Evolutionary conservation across 1,284 basidiomycete genomes (phyloP), one percentile per base, ranked within the genome.

Genomic region (Trametes versicolor): DNA sequence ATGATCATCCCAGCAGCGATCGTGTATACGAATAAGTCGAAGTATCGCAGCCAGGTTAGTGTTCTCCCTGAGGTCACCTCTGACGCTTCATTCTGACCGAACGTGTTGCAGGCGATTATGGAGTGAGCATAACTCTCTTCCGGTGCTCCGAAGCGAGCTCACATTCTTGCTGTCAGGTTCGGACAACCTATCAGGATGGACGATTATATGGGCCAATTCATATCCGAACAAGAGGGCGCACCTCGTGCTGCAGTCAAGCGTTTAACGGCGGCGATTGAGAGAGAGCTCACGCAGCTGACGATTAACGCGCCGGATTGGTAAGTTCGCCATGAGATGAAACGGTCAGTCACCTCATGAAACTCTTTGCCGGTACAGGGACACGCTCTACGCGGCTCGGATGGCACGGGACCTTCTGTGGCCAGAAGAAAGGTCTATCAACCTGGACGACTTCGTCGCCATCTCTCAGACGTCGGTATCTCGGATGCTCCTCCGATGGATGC

Each of bases 261-360:
- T 56, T 82, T 99, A 62, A 97, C 96, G 19, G 86, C 85, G 63
- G 79, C 83, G 37, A 90, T 98, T 60, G 90, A 93, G 77, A 76
- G 77, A 12, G 88, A 90, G 71, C 80, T 99, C 68, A 77, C 90
- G 41, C 87, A 89, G 73, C 81, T 90, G 53, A 98, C 94, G 2
- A 87, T 99, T 69, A 98, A 99, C 75, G 94, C 95, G 10, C 91
- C 94, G 32, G 94, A 98, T 76, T 99, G 97, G 97, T 95, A 74
- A 69, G 85, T 80, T 19, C 27, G 29, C 27, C 37, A 13, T 29
- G 54, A 57, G 50, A 45, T 52, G 27, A 53, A 41, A 36, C 23
- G 21, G 53, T 21, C 43, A 19, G 23, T 50, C 25, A n/a, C 45
- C 48, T 57, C 29, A 60, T 27, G 41, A 39, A 55, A 58, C 47